phyloP scores from a whole-genome alignment of 2,329 filamentous ascomycete species.

The Ophiostoma sp. region DNA sequence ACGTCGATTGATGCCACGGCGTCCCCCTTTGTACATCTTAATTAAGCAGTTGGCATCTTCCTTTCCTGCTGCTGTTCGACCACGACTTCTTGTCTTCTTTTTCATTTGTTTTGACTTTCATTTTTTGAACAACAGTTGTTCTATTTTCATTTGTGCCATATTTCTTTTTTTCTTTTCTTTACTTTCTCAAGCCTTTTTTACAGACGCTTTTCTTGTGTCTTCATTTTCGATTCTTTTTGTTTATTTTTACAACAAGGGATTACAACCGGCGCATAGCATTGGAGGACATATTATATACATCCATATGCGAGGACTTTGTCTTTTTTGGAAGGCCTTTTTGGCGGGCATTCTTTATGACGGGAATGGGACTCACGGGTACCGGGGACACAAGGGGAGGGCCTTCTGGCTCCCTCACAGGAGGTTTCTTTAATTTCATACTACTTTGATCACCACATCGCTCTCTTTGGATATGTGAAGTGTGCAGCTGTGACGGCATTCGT shows the following conservation, averaged over 20 bases:
- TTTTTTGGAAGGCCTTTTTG: conserved; percentile 6
- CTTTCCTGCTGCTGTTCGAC: background rate
- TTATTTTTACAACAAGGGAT: conserved; percentile 12
- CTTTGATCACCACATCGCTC: background rate
- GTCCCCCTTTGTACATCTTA: background rate
- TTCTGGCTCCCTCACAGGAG: background rate
- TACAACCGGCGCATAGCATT: conserved; percentile 29
- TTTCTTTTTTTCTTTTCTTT: background rate
- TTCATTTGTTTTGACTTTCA: background rate
- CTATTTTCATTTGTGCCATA: background rate
- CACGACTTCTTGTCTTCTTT: background rate
- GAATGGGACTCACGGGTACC: conserved; percentile 20
- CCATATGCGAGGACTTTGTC: conserved; percentile 19
- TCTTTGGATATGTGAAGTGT: background rate
- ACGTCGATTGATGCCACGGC: background rate
- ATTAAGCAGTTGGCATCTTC: background rate
- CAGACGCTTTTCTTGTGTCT: background rate
- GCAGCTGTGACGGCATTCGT: background rate
- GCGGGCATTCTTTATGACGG: conserved; percentile 21
- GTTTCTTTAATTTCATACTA: conserved; percentile 21
- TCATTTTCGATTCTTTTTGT: conserved; percentile 10
- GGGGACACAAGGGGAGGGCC: background rate
- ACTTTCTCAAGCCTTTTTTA: conserved; percentile 13
- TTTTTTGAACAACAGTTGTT: background rate
- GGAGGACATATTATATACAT: conserved; percentile 29